phyloP scores from a whole-genome alignment of 805 yeast genomes.

The Candida xiaguanensis region DNA sequence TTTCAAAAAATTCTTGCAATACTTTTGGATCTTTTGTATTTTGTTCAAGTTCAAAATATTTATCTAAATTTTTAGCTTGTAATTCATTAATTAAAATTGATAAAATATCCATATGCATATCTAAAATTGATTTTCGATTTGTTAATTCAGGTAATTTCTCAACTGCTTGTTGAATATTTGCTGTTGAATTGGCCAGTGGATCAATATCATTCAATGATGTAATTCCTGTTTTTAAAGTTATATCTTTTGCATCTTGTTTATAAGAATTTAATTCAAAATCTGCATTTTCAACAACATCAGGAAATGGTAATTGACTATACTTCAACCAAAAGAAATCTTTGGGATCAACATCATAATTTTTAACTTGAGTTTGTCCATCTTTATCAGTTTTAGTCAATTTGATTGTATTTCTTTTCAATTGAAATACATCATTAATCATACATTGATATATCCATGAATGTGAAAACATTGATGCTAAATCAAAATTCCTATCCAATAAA shows the following conservation, averaged over 20 bases:
- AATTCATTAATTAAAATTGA: slow-evolving; percentile 78
- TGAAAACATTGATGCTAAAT: slow-evolving; percentile 87
- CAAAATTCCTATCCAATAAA: slow-evolving; percentile 83
- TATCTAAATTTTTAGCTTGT: slow-evolving; percentile 83
- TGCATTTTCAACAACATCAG: slow-evolving; percentile 97
- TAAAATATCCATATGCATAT: slow-evolving; percentile 94
- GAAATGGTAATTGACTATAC: slow-evolving; percentile 87
- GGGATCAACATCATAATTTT: slow-evolving; percentile 85
- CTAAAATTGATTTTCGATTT: slow-evolving; percentile 80
- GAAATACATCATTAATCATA: slow-evolving; percentile 89
- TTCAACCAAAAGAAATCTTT: slow-evolving; percentile 87
- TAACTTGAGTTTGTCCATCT: slow-evolving; percentile 31
- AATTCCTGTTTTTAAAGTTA: slow-evolving; percentile 73
- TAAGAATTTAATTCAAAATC: slow-evolving; percentile 78
- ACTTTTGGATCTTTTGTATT: slow-evolving; percentile 60
- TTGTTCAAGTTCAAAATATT: slow-evolving; percentile 93
- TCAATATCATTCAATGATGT: slow-evolving; percentile 73
- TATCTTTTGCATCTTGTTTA: slow-evolving; percentile 81
- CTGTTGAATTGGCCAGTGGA: slow-evolving; percentile 52
- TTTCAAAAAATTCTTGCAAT: slow-evolving; percentile 55
- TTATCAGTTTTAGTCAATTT: slow-evolving; percentile 43
- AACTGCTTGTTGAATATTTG: slow-evolving; percentile 78
- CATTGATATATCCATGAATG: slow-evolving; percentile 99
- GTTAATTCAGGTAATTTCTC: slow-evolving; percentile 91
- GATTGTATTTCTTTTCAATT: slow-evolving; percentile 77